These are phyloP conservation scores for Aspergillus cavernicola DNA, from an alignment of 495 filamentous ascomycete genomes.

Conservation along the genomic window DNA sequence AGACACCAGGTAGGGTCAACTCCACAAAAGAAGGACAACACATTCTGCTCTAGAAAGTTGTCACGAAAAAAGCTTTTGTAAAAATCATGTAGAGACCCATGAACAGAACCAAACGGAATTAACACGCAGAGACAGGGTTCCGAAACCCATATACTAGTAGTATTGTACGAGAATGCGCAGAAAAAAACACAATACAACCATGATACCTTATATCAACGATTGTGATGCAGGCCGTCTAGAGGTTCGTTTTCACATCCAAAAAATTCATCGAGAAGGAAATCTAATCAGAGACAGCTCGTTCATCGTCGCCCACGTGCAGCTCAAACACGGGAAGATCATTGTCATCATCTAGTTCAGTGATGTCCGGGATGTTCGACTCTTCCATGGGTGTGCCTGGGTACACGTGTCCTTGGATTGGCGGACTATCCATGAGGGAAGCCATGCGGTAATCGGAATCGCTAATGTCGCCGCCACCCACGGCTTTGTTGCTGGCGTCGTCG, in stretches of 20 bases:
- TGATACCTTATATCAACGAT: neutral
- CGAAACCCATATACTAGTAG: no score
- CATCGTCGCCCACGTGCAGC: constrained; percentile 39
- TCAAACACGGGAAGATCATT: constrained; percentile 44
- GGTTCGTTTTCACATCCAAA: constrained; percentile 22
- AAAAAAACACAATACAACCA: neutral
- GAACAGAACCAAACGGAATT: constrained; percentile 3
- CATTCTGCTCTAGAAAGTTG: constrained; percentile 10
- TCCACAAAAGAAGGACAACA: neutral
- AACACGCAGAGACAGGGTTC: no score
- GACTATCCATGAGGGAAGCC: constrained; percentile 29
- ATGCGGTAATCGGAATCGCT: constrained; percentile 38
- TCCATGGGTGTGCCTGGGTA: constrained; percentile 29
- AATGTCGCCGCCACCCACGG: constrained; percentile 39
- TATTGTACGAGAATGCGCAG: no score
- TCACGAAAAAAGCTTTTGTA: constrained; percentile 2
- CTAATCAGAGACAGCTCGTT: constrained; percentile 28
- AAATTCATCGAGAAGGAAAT: constrained; percentile 2
- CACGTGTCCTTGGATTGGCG: constrained; percentile 21
- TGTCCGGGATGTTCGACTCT: constrained; percentile 34
- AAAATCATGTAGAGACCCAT: neutral
- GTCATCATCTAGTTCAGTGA: constrained; percentile 31
- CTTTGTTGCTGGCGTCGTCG: constrained; percentile 39
- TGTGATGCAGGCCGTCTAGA: constrained; percentile 10
- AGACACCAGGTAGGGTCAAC: neutral